Conservation (phyloP, 257 asterid genomes). For the Jacaranda mimosifolia region DNA sequence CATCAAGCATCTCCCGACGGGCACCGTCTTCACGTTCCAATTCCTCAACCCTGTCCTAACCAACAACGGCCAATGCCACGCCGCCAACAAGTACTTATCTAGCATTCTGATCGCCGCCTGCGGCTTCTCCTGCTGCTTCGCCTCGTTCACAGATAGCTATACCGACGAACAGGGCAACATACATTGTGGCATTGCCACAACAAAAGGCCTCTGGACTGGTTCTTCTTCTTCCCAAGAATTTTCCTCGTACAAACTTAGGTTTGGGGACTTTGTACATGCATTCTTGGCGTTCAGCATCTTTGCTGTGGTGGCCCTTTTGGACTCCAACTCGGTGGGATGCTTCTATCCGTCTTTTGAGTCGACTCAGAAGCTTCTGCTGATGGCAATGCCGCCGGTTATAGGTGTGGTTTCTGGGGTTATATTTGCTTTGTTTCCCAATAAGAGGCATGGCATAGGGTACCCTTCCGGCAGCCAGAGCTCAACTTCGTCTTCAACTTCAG, state of each 20-base stretch:
- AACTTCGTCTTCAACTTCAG: constrained; percentile 24
- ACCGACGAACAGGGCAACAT: constrained; percentile 50
- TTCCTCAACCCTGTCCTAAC: constrained; percentile 68
- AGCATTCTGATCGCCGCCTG: constrained; percentile 44
- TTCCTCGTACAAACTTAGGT: constrained; percentile 44
- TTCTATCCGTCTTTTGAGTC: constrained; percentile 59
- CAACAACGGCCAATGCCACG: constrained; percentile 62
- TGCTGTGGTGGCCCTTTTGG: constrained; percentile 57
- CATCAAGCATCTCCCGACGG: constrained; percentile 62
- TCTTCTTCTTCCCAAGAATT: constrained; percentile 36
- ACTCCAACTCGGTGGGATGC: constrained; percentile 54
- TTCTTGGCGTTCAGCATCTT: constrained; percentile 53
- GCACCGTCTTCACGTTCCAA: constrained; percentile 56
- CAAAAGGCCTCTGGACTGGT: constrained; percentile 68
- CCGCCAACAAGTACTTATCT: constrained; percentile 56
- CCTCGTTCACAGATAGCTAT: constrained; percentile 71
- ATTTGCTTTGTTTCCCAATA: constrained; percentile 57
- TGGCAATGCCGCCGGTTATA: constrained; percentile 61
- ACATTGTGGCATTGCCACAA: constrained; percentile 64
- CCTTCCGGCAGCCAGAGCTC: constrained; percentile 36
- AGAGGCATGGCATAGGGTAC: constrained; percentile 71
- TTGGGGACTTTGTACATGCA: constrained; percentile 66
- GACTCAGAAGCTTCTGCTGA: constrained; percentile 50
- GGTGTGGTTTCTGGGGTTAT: constrained; percentile 53
- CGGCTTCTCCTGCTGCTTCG: constrained; percentile 56